Conservation (phyloP, 352 stramenopile genomes). For the Elongisporangium senticosum region DNA sequence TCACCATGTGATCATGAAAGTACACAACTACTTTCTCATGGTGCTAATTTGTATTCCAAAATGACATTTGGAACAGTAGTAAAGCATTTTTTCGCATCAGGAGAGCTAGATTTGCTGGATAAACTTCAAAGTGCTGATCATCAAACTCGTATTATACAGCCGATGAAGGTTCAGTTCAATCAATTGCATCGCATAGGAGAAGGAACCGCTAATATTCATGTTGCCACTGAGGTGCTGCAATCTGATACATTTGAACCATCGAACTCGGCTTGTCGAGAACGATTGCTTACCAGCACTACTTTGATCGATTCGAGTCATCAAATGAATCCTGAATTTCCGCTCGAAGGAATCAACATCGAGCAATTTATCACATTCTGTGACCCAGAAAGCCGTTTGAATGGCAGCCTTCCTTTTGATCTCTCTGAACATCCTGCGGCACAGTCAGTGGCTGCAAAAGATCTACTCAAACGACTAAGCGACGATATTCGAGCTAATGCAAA, state of each 20-base stretch:
- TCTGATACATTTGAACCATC: conserved; percentile 46
- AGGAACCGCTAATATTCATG: neutral
- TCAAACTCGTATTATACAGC: conserved; percentile 38
- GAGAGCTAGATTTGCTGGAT: conserved; percentile 56
- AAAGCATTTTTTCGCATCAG: conserved; percentile 82
- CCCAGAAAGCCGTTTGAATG: conserved; percentile 36
- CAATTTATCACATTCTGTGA: conserved; percentile 74
- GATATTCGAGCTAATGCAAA: conserved; percentile 89
- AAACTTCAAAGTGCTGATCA: conserved; percentile 54
- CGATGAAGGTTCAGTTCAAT: conserved; percentile 67
- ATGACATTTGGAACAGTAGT: conserved; percentile 67
- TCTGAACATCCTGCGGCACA: conserved; percentile 82
- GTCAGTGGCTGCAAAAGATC: conserved; percentile 92
- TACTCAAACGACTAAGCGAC: conserved; percentile 88
- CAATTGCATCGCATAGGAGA: conserved; percentile 41
- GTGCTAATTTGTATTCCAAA: conserved; percentile 82
- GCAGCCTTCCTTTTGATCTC: conserved; percentile 91
- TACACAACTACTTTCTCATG: conserved; percentile 56
- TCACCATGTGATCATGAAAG: conserved; percentile 69
- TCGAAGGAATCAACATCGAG: conserved; percentile 62
- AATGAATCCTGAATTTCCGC: conserved; percentile 72
- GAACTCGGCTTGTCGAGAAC: conserved; percentile 75
- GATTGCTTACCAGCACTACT: conserved; percentile 19
- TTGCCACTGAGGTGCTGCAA: neutral
- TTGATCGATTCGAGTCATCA: neutral